Base-by-base conservation (phyloP, 805 yeast genomes). In the Monosporozyma yasuniensis region DNA sequence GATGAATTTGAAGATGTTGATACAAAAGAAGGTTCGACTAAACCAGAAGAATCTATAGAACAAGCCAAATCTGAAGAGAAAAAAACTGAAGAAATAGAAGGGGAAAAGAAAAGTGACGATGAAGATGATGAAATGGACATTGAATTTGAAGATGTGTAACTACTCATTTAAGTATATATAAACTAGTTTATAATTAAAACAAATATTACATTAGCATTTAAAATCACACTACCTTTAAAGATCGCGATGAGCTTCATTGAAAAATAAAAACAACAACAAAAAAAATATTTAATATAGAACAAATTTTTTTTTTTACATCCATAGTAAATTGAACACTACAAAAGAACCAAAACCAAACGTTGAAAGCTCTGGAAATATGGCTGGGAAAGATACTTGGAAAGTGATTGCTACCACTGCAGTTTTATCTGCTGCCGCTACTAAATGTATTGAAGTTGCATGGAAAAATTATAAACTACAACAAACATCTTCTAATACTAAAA, bases 131-230 rank as follows among this genome's bases (percentile, higher is more conserved):
- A 65, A 23, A 60, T 60, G 57, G 68, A 65, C 32, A 61, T 61
- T 34, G 70, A 64, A 42, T 67, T 67, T 52, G 71, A 67, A 50
- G 70, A 67, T 49, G 71, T 67, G 4, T 54, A 46, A 7, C 4
- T 12, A 10, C 5, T 30, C 3, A 14, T 32, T 12, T 14, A 32
- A 4, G 3, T 32, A 32, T 32, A 32, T 32, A 6, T 32, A 28
- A 11, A 28, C 12, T n/a, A 5, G 14, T 42, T 12, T 21, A 44
- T 19, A 18, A 32, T 21, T 19, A 8, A 10, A 22, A 16, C 28
- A 16, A 11, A 25, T n/a, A 14, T 12, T 30, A 44, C 32, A 14
- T 32, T 21, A 21, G 10, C 34, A 44, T 16, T n/a, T n/a, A n/a
- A n/a, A n/a, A n/a, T n/a, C n/a, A n/a, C n/a, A n/a, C n/a, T 14